Conservation (phyloP, 805 yeast species). For the Blastobotrys americana region DNA sequence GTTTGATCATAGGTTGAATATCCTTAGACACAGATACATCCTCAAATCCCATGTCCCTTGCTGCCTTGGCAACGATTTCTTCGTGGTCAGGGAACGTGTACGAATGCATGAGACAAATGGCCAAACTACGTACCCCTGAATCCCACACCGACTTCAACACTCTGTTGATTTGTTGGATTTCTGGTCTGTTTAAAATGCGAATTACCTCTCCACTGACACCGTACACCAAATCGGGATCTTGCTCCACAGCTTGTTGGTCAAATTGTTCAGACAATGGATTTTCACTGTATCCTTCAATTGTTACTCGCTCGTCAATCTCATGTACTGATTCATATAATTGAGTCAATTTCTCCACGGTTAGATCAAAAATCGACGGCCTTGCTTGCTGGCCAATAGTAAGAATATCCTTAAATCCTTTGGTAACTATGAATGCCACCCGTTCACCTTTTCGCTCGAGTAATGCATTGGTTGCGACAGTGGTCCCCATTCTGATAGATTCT, state of each 20-base stretch:
- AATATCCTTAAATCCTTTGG: conserved; percentile 83
- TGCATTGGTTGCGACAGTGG: conserved; percentile 95
- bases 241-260: conserved; percentile 22
- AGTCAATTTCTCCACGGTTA: conserved; percentile 64
- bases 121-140: conserved; percentile 60
- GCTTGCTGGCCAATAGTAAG: conserved; percentile 84
- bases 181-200: conserved; percentile 47
- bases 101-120: conserved; percentile 65
- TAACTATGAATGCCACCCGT: conserved; percentile 73
- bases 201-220: conserved; percentile 69
- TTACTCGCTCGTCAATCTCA: conserved; percentile 86
- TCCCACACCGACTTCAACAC: conserved; percentile 41
- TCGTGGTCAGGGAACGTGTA: conserved; percentile 72
- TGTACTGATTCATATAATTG: conserved; percentile 67
- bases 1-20: conserved; percentile 72
- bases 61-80: conserved; percentile 47
- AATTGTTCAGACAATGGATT: conserved; percentile 43
- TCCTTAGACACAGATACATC: conserved; percentile 63
- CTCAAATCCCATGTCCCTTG: conserved; percentile 56
- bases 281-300: conserved; percentile 73
- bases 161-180: conserved; percentile 37
- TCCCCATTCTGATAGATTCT: conserved; percentile 76
- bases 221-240: conserved; percentile 34
- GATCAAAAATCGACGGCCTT: conserved; percentile 81
- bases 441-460: conserved; percentile 89